A percentile compares a stretch with the other conserved stretches of the same genome.
Evolutionary conservation across 129 eudicot genomes (phyloP).

Genomic region (Rutidosis leptorrhynchoides): DNA sequence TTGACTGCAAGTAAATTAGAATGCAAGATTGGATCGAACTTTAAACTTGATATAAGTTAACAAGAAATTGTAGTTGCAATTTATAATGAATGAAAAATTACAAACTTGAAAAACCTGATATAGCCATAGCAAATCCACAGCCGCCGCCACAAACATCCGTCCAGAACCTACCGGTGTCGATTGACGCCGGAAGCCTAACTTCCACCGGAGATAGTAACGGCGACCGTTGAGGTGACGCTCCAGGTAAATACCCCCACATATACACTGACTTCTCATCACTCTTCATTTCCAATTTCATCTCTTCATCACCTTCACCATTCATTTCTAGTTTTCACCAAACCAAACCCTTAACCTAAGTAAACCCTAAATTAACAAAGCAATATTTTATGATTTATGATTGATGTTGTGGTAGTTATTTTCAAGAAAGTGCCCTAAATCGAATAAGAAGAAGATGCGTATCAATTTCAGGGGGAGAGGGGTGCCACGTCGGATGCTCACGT

Average conservation of each 20-base stretch:
- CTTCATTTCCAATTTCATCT: constrained; percentile 43
- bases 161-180: constrained; percentile 51
- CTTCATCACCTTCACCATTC: constrained; percentile 57
- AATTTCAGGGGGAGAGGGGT: constrained; percentile 38
- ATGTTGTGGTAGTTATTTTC: background rate
- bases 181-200: constrained; percentile 57
- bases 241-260: constrained; percentile 98
- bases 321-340: constrained; percentile 18
- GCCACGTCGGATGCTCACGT: constrained; percentile 77
- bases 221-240: constrained; percentile 89
- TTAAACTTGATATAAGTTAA: background rate
- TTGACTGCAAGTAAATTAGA: background rate
- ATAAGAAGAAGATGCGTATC: constrained; percentile 48
- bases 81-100: background rate
- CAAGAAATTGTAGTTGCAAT: background rate
- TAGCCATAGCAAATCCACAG: constrained; percentile 97
- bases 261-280: constrained; percentile 45
- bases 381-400: background rate
- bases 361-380: background rate
- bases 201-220: constrained; percentile 75
- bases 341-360: background rate
- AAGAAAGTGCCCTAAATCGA: constrained; percentile 43
- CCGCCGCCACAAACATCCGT: constrained; percentile 96
- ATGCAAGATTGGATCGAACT: background rate
- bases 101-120: constrained; percentile 60